phyloP scores from a whole-genome alignment of 148 eudicot genomes.

The Oxyria digyna region DNA sequence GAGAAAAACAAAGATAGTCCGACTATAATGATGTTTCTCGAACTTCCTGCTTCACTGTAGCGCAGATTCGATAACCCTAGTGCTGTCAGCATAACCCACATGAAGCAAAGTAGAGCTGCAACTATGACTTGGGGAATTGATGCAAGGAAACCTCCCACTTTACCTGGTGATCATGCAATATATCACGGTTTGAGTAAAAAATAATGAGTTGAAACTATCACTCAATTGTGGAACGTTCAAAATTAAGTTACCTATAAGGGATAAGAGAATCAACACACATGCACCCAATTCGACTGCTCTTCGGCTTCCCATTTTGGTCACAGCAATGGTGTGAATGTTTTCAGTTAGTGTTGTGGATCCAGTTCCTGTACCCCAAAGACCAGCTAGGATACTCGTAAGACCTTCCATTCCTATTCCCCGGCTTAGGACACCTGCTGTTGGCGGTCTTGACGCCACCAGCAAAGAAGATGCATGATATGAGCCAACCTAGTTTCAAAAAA shows the following conservation, averaged over 20 bases:
- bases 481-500: constrained; percentile 44
- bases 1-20: constrained; percentile 83
- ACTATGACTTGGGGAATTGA: constrained; percentile 94
- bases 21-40: constrained; percentile 86
- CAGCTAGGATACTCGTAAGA: constrained; percentile 75
- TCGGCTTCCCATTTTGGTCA: constrained; percentile 97
- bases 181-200: not conserved
- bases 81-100: constrained; percentile 98
- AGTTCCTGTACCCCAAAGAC: constrained; percentile 95
- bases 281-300: constrained; percentile 91
- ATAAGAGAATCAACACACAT: constrained; percentile 54
- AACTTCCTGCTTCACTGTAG: constrained; percentile 95
- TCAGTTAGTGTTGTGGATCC: constrained; percentile 87
- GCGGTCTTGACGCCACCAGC: constrained; percentile 95
- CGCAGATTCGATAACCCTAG: constrained; percentile 89
- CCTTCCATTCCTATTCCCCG: constrained; percentile 97
- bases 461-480: constrained; percentile 92
- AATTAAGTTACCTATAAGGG: constrained; percentile 58
- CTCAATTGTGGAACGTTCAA: not conserved
- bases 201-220: not conserved
- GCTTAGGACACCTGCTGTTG: constrained; percentile 82
- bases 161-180: constrained; percentile 35
- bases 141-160: constrained; percentile 96
- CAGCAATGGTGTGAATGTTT: constrained; percentile 94
- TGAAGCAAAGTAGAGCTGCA: constrained; percentile 88